Conservation (phyloP, 1,139 yeast species). For the Pichiaceae sp. region DNA sequence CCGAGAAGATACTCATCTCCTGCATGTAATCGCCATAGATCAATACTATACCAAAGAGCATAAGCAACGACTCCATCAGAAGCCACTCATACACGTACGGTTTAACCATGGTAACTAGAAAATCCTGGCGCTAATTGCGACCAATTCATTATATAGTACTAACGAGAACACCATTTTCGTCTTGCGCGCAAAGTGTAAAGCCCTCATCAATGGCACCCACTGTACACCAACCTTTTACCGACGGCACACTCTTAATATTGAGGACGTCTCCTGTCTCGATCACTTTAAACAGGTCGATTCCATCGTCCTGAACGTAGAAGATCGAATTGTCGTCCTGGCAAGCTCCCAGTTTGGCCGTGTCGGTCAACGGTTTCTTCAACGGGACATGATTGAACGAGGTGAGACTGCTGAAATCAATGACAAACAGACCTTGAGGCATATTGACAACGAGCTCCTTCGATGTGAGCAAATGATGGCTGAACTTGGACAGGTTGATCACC, state of each 20-base stretch:
- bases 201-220: conserved; percentile 13
- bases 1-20: conserved; percentile 3
- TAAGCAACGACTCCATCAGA: background rate
- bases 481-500: conserved; percentile 11
- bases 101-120: too few relatives aligned
- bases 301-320: conserved; percentile 11
- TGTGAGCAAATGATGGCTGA: conserved; percentile 14
- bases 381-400: conserved; percentile 15
- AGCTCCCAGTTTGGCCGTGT: conserved; percentile 7
- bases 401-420: conserved; percentile 14
- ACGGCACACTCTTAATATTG: conserved; percentile 8
- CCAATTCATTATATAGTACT: too few relatives aligned
- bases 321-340: conserved; percentile 14
- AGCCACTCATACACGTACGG: too few relatives aligned
- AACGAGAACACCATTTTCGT: conserved; percentile 8
- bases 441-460: conserved; percentile 13
- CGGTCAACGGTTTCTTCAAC: conserved; percentile 1
- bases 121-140: too few relatives aligned
- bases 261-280: conserved; percentile 12
- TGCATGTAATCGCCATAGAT: conserved; percentile 3
- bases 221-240: conserved; percentile 7
- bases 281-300: conserved; percentile 11
- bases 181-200: conserved; percentile 10
- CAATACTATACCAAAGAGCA: conserved; percentile 1
- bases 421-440: conserved; percentile 12